Evolutionary conservation across 2,329 filamentous ascomycete genomes (phyloP).

Genomic region (Podosphaera aphanis): DNA sequence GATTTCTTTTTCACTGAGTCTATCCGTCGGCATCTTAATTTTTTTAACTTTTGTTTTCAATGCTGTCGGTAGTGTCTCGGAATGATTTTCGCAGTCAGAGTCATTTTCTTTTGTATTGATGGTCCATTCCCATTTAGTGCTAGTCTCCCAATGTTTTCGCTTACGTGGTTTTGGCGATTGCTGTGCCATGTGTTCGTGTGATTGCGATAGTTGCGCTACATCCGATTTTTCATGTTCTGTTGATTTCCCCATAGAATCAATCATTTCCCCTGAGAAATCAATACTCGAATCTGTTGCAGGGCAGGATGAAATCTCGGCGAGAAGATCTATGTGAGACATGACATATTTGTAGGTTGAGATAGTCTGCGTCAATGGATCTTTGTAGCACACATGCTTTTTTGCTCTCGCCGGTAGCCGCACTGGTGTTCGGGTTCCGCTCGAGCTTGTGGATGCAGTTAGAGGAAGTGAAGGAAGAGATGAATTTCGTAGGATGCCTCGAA

Average conservation of each 20-base stretch:
- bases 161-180: constrained; percentile 20
- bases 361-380: constrained; percentile 37
- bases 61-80: no score
- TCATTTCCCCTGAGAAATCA: constrained; percentile 18
- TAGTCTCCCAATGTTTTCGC: constrained; percentile 32
- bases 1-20: no score
- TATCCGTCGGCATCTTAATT: no score
- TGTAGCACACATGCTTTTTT: constrained; percentile 30
- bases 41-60: no score
- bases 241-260: constrained; percentile 28
- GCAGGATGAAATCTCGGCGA: constrained; percentile 26
- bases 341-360: constrained; percentile 39
- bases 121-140: constrained; percentile 42
- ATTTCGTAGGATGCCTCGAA: constrained; percentile 43
- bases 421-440: constrained; percentile 29
- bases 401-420: constrained; percentile 27
- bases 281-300: constrained; percentile 10
- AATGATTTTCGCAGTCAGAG: no score
- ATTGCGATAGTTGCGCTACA: constrained; percentile 36
- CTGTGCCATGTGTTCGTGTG: constrained; percentile 38
- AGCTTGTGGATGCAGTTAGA: constrained; percentile 27
- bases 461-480: constrained; percentile 34
- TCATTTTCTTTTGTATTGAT: constrained; percentile 23
- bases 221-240: constrained; percentile 31
- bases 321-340: constrained; percentile 38